Evolutionary conservation across 1,284 basidiomycete species (phyloP).

Genomic region (Grifola frondosa): DNA sequence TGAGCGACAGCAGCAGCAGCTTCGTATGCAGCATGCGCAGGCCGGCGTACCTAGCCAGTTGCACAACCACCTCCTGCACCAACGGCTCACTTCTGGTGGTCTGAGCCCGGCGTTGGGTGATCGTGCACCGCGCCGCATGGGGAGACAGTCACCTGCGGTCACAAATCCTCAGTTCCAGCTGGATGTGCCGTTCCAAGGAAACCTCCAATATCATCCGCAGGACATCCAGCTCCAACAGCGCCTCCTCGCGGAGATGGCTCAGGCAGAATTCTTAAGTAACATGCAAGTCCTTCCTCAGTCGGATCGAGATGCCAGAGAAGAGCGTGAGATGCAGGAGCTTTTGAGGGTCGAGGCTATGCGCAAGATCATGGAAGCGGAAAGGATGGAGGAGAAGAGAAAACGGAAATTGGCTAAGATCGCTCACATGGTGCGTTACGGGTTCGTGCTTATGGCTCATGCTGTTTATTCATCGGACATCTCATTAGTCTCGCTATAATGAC

Average conservation of each 20-base stretch:
- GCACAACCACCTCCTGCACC: slow-evolving; percentile 44
- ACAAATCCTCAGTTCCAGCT: slow-evolving; percentile 35
- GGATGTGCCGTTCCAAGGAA: slow-evolving; percentile 45
- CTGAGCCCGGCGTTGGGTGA: slow-evolving; percentile 30
- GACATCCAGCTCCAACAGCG: slow-evolving; percentile 72
- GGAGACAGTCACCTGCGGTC: slow-evolving; percentile 51
- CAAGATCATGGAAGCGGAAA: slow-evolving; percentile 85
- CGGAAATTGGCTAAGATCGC: slow-evolving; percentile 82
- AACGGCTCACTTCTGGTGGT: slow-evolving; percentile 42
- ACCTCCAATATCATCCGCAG: slow-evolving; percentile 50
- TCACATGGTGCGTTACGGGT: slow-evolving; percentile 62
- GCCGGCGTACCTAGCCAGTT: slow-evolving; percentile 35
- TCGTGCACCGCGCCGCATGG: slow-evolving; percentile 39
- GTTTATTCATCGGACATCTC: neutral
- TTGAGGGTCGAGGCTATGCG: slow-evolving; percentile 76
- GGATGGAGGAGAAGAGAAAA: slow-evolving; percentile 79
- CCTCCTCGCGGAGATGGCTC: slow-evolving; percentile 68
- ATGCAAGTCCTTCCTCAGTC: slow-evolving; percentile 50
- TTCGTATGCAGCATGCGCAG: slow-evolving; percentile 43
- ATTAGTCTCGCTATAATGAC: slow-evolving; percentile 93
- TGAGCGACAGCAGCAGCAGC: slow-evolving; percentile 56
- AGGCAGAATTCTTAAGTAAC: slow-evolving; percentile 63
- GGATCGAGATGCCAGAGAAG: slow-evolving; percentile 23
- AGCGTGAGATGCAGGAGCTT: slow-evolving; percentile 60
- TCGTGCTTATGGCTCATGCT: neutral